Conservation (phyloP, 345 rosid genomes). For the Citrus trifoliata region DNA sequence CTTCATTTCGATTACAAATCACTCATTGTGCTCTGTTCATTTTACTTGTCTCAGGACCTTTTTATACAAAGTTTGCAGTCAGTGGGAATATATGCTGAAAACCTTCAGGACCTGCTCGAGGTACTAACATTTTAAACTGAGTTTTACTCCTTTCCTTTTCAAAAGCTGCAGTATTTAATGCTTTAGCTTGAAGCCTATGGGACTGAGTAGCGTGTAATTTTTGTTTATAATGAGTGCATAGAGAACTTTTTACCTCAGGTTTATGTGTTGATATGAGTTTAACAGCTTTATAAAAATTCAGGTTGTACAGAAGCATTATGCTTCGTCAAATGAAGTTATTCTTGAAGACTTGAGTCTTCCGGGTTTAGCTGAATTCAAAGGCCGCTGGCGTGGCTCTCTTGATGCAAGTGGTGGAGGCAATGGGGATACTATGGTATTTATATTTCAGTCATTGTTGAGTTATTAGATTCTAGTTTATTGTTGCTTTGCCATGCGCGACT, state of each 20-base stretch:
- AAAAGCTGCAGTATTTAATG: background rate
- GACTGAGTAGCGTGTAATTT: background rate
- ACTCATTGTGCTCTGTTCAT: conserved; percentile 14
- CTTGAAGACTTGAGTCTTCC: conserved; percentile 81
- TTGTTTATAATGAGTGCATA: background rate
- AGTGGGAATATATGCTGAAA: conserved; percentile 69
- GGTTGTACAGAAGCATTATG: conserved; percentile 66
- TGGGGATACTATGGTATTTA: conserved; percentile 87
- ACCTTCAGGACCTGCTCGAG: conserved; percentile 81
- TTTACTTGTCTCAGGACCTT: conserved; percentile 60
- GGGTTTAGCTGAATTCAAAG: conserved; percentile 91
- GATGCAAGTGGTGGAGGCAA: conserved; percentile 99
- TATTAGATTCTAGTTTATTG: background rate
- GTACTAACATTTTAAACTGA: conserved; percentile 32
- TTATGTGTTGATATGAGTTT: conserved; percentile 12
- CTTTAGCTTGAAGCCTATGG: background rate
- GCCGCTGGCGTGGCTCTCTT: conserved; percentile 91
- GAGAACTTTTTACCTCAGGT: background rate
- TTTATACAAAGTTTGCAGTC: conserved; percentile 91
- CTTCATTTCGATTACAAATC: background rate
- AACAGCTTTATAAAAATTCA: conserved; percentile 28
- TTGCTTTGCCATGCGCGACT: background rate
- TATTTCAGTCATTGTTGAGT: conserved; percentile 10
- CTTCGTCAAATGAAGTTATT: conserved; percentile 64
- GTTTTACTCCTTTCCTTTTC: background rate